Evolutionary conservation across 2,329 filamentous ascomycete genomes (phyloP).

Genomic region (Penicillium sp.): DNA sequence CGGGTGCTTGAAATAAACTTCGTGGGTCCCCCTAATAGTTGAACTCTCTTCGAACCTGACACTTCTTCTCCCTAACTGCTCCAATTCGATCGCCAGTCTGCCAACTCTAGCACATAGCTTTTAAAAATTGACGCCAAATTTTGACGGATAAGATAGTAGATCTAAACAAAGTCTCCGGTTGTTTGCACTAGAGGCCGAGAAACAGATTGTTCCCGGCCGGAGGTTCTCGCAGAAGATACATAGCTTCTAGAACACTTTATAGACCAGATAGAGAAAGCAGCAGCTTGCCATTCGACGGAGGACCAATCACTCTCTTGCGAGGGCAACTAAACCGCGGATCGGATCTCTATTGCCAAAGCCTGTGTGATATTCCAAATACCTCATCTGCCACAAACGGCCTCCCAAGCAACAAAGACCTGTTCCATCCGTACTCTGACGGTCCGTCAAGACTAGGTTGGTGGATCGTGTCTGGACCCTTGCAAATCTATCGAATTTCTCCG

Average conservation of each 20-base stretch:
- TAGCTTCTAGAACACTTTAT: not conserved
- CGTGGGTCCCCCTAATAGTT: not conserved
- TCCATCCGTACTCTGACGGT: not conserved
- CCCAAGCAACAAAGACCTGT: too few relatives aligned
- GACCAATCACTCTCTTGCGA: not conserved
- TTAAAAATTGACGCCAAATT: not conserved
- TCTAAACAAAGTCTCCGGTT: too few relatives aligned
- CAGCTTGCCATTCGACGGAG: not conserved
- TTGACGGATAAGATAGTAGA: not conserved
- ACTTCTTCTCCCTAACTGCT: too few relatives aligned
- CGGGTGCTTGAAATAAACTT: not conserved
- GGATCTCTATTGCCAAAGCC: too few relatives aligned
- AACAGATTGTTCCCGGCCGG: not conserved
- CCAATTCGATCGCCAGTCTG: not conserved
- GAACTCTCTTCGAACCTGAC: too few relatives aligned
- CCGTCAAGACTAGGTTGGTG: not conserved
- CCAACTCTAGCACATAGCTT: not conserved
- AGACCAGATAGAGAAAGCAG: not conserved
- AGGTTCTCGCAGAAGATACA: not conserved
- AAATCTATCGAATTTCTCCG: not conserved
- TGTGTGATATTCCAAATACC: too few relatives aligned
- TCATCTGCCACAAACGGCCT: too few relatives aligned
- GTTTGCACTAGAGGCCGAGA: too few relatives aligned
- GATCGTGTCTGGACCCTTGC: not conserved
- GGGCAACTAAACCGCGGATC: too few relatives aligned